Percentiles rank a stretch among this genome's conserved stretches.
Conservation (phyloP, 2,329 filamentous ascomycete species). For the Fusarium torulosum region DNA sequence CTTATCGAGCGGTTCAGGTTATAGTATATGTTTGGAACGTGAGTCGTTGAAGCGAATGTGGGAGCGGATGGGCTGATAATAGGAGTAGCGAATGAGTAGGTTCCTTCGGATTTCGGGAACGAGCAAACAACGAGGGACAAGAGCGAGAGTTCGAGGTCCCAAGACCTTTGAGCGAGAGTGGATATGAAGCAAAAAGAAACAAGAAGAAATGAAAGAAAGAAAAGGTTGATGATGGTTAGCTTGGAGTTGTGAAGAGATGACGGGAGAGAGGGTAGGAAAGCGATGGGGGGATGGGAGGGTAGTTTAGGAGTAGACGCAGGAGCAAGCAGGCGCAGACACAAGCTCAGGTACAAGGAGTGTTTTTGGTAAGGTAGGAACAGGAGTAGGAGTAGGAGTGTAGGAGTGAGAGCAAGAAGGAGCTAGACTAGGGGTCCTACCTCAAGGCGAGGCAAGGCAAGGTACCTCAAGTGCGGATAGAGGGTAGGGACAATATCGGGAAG, state of each 20-base stretch:
- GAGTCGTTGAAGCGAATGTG: conserved; percentile 40
- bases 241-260: conserved; percentile 39
- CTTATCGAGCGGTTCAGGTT: not conserved
- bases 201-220: conserved; percentile 28
- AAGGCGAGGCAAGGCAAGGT: not conserved
- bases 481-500: conserved; percentile 7
- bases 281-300: conserved; percentile 38
- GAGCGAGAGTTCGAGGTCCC: conserved; percentile 39
- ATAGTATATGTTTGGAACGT: conserved; percentile 5
- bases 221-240: conserved; percentile 26
- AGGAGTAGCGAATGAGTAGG: conserved; percentile 30
- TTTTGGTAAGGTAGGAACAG: conserved; percentile 7
- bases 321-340: conserved; percentile 25
- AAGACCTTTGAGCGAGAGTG: conserved; percentile 40
- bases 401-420: conserved; percentile 15
- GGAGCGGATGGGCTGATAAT: conserved; percentile 33
- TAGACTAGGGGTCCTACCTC: conserved; percentile 35
- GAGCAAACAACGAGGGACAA: conserved; percentile 39
- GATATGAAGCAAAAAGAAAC: conserved; percentile 34
- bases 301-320: conserved; percentile 37
- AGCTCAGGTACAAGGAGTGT: conserved; percentile 4
- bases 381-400: conserved; percentile 4
- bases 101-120: conserved; percentile 19
- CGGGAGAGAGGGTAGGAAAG: conserved; percentile 24
- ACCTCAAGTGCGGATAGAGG: not conserved